Evolutionary conservation across 352 stramenopile species (phyloP).

Genomic region (Pythium brachiatum): DNA sequence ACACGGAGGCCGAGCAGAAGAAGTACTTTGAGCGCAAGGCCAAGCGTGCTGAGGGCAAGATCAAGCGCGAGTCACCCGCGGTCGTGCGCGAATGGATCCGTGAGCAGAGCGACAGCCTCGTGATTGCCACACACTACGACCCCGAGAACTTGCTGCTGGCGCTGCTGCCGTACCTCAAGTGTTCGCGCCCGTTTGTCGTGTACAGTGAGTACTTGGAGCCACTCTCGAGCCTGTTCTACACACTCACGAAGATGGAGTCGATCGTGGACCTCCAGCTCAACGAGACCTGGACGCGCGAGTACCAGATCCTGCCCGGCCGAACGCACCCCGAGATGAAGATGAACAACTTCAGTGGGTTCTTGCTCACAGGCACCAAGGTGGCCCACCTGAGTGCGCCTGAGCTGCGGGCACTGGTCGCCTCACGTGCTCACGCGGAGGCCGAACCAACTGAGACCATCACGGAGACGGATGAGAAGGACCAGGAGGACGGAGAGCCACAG

Average conservation of each 20-base stretch:
- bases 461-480: conserved; percentile 3
- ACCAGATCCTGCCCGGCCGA: conserved; percentile 91
- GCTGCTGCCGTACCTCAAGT: conserved; percentile 88
- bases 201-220: conserved; percentile 94
- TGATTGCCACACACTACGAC: conserved; percentile 92
- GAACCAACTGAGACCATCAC: background rate
- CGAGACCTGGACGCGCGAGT: conserved; percentile 95
- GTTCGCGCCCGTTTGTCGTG: conserved; percentile 94
- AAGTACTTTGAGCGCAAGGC: conserved; percentile 80
- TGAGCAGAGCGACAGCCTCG: conserved; percentile 74
- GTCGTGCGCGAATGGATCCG: conserved; percentile 73
- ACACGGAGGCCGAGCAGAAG: conserved; percentile 77
- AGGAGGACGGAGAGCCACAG: conserved; percentile 7
- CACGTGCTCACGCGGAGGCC: conserved; percentile 19
- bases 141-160: conserved; percentile 81
- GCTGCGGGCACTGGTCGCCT: conserved; percentile 19
- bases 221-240: conserved; percentile 87
- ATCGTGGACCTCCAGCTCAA: conserved; percentile 94
- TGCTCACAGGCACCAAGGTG: conserved; percentile 94
- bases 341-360: conserved; percentile 94
- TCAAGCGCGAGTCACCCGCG: conserved; percentile 65
- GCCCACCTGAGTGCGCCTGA: conserved; percentile 21
- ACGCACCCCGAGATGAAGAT: conserved; percentile 97
- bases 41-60: conserved; percentile 65
- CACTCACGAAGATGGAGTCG: conserved; percentile 86